Evolutionary conservation across 306 rosid species (phyloP).

Genomic region (Corylus heterophylla): DNA sequence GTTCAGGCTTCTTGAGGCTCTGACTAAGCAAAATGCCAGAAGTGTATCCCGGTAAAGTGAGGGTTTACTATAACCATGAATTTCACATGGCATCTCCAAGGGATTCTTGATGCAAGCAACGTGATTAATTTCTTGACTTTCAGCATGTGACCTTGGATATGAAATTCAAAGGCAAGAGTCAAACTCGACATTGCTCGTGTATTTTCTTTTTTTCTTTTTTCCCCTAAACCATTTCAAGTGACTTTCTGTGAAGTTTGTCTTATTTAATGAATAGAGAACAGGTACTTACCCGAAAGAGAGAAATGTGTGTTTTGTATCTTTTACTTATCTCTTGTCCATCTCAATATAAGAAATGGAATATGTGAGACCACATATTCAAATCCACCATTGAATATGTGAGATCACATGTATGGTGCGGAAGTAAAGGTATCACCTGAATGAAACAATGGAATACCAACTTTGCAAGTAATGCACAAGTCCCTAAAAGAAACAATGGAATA

Average conservation of each 20-base stretch:
- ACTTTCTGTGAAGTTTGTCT: background rate
- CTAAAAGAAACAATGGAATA: too few relatives aligned
- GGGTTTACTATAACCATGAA: background rate
- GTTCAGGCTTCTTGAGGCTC: slow-evolving; percentile 73
- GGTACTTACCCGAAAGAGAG: too few relatives aligned
- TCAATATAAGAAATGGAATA: too few relatives aligned
- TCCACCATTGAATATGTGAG: too few relatives aligned
- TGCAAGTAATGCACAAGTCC: too few relatives aligned
- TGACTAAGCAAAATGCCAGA: slow-evolving; percentile 69
- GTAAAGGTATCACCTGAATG: too few relatives aligned
- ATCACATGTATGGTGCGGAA: too few relatives aligned
- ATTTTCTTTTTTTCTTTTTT: background rate
- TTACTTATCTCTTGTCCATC: too few relatives aligned
- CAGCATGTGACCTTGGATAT: slow-evolving; percentile 19
- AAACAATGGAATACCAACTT: too few relatives aligned
- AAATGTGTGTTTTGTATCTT: too few relatives aligned
- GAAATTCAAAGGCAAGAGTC: slow-evolving; percentile 9
- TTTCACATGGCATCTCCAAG: slow-evolving; percentile 11
- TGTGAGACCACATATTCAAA: too few relatives aligned
- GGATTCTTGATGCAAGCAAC: slow-evolving; percentile 3
- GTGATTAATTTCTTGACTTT: background rate
- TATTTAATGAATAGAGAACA: background rate
- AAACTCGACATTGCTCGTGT: slow-evolving; percentile 13
- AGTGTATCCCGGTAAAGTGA: slow-evolving; percentile 39
- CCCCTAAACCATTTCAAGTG: background rate